Evolutionary conservation across 2,329 filamentous ascomycete species (phyloP), one percentile per base, ranked within the genome.

Genomic region (Lecanicillium sp.): DNA sequence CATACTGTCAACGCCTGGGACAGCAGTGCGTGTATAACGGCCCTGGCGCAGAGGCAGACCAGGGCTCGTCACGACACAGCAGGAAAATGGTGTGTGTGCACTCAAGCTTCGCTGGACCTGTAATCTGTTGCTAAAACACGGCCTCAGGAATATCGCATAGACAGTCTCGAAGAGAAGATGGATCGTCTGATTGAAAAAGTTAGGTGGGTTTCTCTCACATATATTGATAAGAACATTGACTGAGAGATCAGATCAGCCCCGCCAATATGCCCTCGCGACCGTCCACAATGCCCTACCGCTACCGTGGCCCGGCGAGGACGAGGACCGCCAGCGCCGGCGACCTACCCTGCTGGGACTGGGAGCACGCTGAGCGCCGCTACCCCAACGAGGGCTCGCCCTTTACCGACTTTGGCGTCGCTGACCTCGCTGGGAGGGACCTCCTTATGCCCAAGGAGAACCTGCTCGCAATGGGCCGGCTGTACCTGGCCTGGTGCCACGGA

Each of bases 401-500:
- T 19, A 33, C 35, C 20, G 45, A 17, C 11, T n/a, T 30, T 38
- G 8, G n/a, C 12, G 2, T 42, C 2, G 17, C 14, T 21, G n/a
- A n/a, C 26, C 5, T 24, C 4, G 45, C 38, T 8, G n/a, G 23
- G 9, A 36, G 30, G 19, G 23, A 41, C 10, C 29, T 37, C 4
- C n/a, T 40, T 3, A 14, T 50, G 2, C 45, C 45, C 21, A 48
- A 52, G 32, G 44, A 48, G 20, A 49, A 38, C 14, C 26, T 58
- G 19, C 24, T 51, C 12, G 44, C 51, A 8, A 50, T 48, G 17
- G 56, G 53, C 11, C 61, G 69, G 38, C 55, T 67, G 2, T 78
- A 76, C 53, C 53, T 75, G 3, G 55, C 63, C 4, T 76, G 71
- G 52, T 73, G 72, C 47, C 70, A 77, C 44, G 70, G 67, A 20